Evolutionary conservation across 805 yeast species (phyloP).

Genomic region (Pichia occidentalis): DNA sequence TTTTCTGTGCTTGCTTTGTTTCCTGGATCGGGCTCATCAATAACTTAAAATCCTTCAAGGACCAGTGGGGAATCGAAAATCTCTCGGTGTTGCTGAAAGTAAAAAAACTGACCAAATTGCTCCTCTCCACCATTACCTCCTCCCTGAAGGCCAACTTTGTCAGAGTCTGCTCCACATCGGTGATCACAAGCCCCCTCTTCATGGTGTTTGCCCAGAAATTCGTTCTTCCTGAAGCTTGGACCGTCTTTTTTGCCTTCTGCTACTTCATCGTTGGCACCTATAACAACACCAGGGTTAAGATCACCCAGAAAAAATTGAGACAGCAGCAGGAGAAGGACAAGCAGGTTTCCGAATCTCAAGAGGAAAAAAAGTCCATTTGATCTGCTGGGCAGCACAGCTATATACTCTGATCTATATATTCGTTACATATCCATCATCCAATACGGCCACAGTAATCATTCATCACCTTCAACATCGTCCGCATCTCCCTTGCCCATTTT

Average conservation of each 20-base stretch:
- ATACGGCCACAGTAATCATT: no score
- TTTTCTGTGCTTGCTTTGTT: constrained; percentile 42
- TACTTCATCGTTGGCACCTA: constrained; percentile 56
- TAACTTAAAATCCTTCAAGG: constrained; percentile 10
- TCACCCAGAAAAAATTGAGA: constrained; percentile 6
- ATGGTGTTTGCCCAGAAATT: constrained; percentile 51
- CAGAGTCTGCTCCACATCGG: constrained; percentile 44
- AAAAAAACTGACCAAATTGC: constrained; percentile 13
- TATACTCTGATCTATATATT: no score
- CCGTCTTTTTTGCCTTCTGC: constrained; percentile 51
- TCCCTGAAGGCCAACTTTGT: constrained; percentile 39
- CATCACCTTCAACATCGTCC: background rate
- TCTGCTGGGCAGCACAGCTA: constrained; percentile 7
- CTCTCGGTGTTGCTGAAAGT: no score
- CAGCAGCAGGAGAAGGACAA: background rate
- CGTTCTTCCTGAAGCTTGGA: constrained; percentile 56
- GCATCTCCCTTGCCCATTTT: constrained; percentile 37
- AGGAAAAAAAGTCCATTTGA: constrained; percentile 1
- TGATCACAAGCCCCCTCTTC: constrained; percentile 47
- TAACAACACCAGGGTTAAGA: constrained; percentile 51
- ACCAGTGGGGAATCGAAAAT: constrained; percentile 9
- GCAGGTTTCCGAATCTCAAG: no score
- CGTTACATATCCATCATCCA: no score
- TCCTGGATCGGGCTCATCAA: constrained; percentile 49
- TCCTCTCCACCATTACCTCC: constrained; percentile 17